These are phyloP conservation scores for Daldinia eschscholtzii DNA, from an alignment of 2,329 filamentous ascomycete genomes.

Conservation along the genomic window DNA sequence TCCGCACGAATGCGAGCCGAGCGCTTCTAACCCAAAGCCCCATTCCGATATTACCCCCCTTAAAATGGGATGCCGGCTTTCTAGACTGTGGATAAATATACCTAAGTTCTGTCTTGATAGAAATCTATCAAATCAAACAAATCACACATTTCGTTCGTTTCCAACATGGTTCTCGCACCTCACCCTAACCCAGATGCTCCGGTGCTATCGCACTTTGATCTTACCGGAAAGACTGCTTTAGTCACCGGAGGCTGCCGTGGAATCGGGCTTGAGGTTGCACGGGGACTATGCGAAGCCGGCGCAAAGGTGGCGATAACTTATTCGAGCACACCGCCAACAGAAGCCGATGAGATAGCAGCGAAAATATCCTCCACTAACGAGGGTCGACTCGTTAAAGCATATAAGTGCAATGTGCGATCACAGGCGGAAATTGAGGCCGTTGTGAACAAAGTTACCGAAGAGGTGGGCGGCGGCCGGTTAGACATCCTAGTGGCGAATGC, in stretches of 20 bases:
- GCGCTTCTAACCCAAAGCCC: constrained; percentile 26
- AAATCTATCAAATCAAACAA: neutral
- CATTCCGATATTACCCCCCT: constrained; percentile 15
- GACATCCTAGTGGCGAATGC: constrained; percentile 60
- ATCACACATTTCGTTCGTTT: neutral
- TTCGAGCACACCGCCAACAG: constrained; percentile 46
- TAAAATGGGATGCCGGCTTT: constrained; percentile 10
- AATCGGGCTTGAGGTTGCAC: constrained; percentile 52
- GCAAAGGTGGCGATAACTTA: constrained; percentile 53
- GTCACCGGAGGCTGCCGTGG: constrained; percentile 51
- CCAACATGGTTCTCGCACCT: constrained; percentile 48
- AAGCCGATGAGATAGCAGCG: constrained; percentile 47
- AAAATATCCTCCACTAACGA: constrained; percentile 42
- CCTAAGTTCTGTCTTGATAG: neutral
- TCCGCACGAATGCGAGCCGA: constrained; percentile 40
- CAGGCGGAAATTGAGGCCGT: constrained; percentile 49
- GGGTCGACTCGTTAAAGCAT: constrained; percentile 51
- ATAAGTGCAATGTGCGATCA: constrained; percentile 55
- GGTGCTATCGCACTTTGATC: constrained; percentile 52
- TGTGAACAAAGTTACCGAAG: constrained; percentile 53
- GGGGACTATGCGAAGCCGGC: constrained; percentile 50
- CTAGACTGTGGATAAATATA: neutral
- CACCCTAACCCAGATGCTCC: constrained; percentile 50
- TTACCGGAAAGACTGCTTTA: constrained; percentile 49
- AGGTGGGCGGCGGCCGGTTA: constrained; percentile 54